Evolutionary conservation across 176 grass and related monocot species (phyloP).

Genomic region (Rhipidocladum racemiflorum): DNA sequence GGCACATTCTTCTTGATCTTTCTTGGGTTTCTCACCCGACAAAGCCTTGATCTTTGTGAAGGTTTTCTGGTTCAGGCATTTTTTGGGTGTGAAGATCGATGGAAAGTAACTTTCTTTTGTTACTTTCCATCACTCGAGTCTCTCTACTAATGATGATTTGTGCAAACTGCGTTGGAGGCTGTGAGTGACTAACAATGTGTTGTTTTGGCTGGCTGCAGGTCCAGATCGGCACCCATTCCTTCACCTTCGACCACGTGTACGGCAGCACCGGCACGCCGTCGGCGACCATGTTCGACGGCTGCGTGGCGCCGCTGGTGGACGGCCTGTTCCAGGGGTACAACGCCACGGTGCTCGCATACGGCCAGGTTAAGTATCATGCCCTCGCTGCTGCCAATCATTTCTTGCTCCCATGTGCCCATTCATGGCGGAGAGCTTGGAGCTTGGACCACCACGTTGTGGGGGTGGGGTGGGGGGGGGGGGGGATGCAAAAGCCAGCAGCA

Average conservation of each 20-base stretch:
- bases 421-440: conserved; percentile 21
- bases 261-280: conserved; percentile 64
- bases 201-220: conserved; percentile 41
- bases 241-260: conserved; percentile 98
- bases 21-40: conserved; percentile 11
- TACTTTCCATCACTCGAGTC: not conserved
- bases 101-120: conserved; percentile 40
- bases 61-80: not conserved
- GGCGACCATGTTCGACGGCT: conserved; percentile 84
- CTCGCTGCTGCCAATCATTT: conserved; percentile 13
- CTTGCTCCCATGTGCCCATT: conserved; percentile 49
- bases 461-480: conserved; percentile 9
- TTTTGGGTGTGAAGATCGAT: conserved; percentile 28
- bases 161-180: not conserved
- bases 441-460: conserved; percentile 51
- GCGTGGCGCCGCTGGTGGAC: conserved; percentile 85
- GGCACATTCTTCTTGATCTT: conserved; percentile 9
- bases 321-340: conserved; percentile 98
- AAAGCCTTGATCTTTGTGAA: conserved; percentile 3
- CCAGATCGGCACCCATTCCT: conserved; percentile 93
- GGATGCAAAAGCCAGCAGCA: conserved; percentile 43
- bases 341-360: conserved; percentile 93
- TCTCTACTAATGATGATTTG: conserved; percentile 12
- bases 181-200: not conserved
- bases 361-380: conserved; percentile 60